A percentile compares a stretch with the other conserved stretches of the same genome.
phyloP scores from a whole-genome alignment of 2,329 filamentous ascomycete genomes.

The Phialocephala subalpina region DNA sequence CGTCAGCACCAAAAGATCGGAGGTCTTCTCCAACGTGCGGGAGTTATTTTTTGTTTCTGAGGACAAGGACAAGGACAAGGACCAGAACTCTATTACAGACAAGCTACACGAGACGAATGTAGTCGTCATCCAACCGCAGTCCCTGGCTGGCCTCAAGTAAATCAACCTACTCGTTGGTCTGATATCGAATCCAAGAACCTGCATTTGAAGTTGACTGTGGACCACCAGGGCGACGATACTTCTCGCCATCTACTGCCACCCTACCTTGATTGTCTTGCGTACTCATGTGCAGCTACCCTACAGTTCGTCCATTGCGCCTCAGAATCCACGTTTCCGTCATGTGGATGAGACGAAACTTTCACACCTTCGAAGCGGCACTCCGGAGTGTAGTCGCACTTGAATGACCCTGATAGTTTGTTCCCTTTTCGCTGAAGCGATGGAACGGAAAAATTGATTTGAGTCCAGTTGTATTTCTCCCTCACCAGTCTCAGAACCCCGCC shows the following conservation, averaged over 20 bases:
- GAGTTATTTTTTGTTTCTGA: not conserved
- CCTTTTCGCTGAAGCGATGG: slow-evolving; percentile 31
- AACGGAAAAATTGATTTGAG: slow-evolving; percentile 21
- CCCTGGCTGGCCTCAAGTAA: not conserved
- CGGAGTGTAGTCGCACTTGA: slow-evolving; percentile 18
- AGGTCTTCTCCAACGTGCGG: no score
- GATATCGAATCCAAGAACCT: no score
- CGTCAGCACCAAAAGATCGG: no score
- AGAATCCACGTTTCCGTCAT: slow-evolving; percentile 21
- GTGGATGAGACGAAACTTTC: slow-evolving; percentile 4
- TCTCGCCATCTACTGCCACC: slow-evolving; percentile 6
- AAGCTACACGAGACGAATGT: not conserved
- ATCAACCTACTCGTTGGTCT: not conserved
- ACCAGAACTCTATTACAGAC: not conserved
- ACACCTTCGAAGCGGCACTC: slow-evolving; percentile 30
- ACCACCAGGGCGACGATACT: no score
- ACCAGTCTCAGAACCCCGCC: slow-evolving; percentile 33
- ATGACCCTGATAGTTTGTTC: slow-evolving; percentile 28
- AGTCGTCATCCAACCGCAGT: not conserved
- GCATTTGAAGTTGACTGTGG: no score
- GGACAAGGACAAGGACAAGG: not conserved
- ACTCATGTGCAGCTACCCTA: slow-evolving; percentile 26
- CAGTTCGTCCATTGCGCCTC: slow-evolving; percentile 26
- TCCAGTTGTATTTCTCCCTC: slow-evolving; percentile 31
- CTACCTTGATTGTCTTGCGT: slow-evolving; percentile 22